These are phyloP conservation scores for Kitagawia praeruptora DNA, from an alignment of 129 eudicot genomes.

Conservation along the genomic window DNA sequence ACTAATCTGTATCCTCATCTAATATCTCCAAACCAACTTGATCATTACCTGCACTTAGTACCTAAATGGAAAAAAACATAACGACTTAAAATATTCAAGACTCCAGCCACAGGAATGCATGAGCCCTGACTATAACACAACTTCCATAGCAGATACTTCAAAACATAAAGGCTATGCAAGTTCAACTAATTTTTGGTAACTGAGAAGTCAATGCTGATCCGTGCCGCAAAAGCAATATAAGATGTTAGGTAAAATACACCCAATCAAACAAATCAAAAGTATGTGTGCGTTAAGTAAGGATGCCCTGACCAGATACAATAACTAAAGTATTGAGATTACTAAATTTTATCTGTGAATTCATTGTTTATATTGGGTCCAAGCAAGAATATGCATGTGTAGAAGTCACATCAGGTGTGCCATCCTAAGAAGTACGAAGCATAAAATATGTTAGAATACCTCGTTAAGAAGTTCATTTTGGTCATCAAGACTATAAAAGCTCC, in stretches of 20 bases:
- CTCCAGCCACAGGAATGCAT: background rate
- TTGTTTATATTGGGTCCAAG: background rate
- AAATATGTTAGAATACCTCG: background rate
- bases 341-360: background rate
- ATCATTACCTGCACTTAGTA: constrained; percentile 7
- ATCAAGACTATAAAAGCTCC: constrained; percentile 4
- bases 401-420: background rate
- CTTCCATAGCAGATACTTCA: background rate
- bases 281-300: background rate
- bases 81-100: background rate
- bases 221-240: background rate
- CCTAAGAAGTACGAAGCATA: background rate
- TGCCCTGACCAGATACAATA: background rate
- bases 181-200: background rate
- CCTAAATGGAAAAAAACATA: background rate
- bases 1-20: constrained; percentile 3
- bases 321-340: background rate
- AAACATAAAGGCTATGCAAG: background rate
- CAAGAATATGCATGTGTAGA: background rate
- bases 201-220: background rate
- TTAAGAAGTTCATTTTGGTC: constrained; percentile 9
- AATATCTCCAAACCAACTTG: constrained; percentile 10
- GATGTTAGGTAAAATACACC: background rate
- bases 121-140: background rate
- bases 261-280: background rate